Evolutionary conservation across 441 rosid species (phyloP).

Genomic region (Dalechampia spathulata): DNA sequence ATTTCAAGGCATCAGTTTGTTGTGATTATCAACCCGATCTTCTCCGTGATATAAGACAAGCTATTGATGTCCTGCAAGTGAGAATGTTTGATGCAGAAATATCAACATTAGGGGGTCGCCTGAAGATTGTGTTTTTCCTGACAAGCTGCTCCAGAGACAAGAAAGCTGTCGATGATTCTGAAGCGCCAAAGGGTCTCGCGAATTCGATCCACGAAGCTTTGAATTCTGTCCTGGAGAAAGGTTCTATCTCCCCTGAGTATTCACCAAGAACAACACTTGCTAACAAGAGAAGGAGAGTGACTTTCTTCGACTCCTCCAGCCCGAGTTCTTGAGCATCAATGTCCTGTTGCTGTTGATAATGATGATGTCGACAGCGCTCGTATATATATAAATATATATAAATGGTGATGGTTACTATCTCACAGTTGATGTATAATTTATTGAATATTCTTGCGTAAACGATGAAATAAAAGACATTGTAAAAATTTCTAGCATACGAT

Average conservation of each 20-base stretch:
- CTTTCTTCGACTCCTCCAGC: conserved; percentile 40
- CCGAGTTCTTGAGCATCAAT: conserved; percentile 30
- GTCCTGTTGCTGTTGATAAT: conserved; percentile 7
- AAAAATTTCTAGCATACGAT: too few species aligned
- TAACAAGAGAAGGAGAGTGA: conserved; percentile 40
- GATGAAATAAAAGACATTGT: too few species aligned
- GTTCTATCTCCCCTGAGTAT: conserved; percentile 28
- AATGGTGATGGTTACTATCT: too few species aligned
- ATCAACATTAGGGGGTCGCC: conserved; percentile 42
- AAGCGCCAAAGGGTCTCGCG: conserved; percentile 16
- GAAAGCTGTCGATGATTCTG: conserved; percentile 10
- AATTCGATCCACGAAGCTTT: conserved; percentile 37
- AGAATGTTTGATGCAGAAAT: conserved; percentile 37
- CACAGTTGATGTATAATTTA: too few species aligned
- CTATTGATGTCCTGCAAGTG: conserved; percentile 38
- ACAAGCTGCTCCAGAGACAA: conserved; percentile 16
- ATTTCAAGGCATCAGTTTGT: conserved; percentile 47
- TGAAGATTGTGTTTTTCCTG: conserved; percentile 37
- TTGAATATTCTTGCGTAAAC: too few species aligned
- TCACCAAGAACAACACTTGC: conserved; percentile 35
- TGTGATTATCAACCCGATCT: conserved; percentile 51
- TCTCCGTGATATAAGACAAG: conserved; percentile 38
- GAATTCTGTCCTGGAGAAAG: conserved; percentile 39
- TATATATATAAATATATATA: too few species aligned
- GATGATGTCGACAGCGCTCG: too few species aligned